Evolutionary conservation across 257 asterid genomes (phyloP).

Genomic region (Agastache rugosa): DNA sequence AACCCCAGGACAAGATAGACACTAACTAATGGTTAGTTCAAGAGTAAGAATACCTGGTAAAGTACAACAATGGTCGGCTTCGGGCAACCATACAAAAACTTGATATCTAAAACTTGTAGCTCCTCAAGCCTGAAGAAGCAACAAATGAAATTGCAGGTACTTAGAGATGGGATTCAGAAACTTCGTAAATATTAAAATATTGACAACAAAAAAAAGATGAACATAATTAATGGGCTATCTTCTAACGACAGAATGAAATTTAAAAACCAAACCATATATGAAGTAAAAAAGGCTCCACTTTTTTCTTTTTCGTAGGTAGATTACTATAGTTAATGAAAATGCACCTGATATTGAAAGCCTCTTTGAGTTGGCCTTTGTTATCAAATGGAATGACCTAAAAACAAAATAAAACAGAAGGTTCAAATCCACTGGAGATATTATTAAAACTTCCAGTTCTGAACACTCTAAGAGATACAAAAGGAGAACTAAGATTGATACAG

Average conservation of each 20-base stretch:
- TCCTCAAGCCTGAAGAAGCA: conserved; percentile 79
- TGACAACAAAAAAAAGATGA: neutral
- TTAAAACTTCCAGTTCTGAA: conserved; percentile 9
- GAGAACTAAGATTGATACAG: conserved; percentile 18
- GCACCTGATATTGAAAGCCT: conserved; percentile 92
- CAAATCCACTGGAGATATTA: conserved; percentile 10
- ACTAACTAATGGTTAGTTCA: conserved; percentile 13
- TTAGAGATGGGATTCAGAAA: conserved; percentile 31
- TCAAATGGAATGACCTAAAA: conserved; percentile 91
- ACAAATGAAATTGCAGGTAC: conserved; percentile 25
- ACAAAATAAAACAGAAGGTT: conserved; percentile 13
- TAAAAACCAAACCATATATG: neutral
- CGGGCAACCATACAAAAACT: conserved; percentile 85
- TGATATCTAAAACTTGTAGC: conserved; percentile 95
- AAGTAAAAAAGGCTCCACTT: neutral
- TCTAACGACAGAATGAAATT: neutral
- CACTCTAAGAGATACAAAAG: neutral
- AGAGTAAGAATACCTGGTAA: conserved; percentile 67
- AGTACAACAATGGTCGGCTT: conserved; percentile 93
- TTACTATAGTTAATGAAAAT: neutral
- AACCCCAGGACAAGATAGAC: neutral
- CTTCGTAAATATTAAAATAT: conserved; percentile 1
- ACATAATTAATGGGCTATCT: neutral
- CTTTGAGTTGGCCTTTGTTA: conserved; percentile 90
- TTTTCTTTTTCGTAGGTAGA: conserved; percentile 6